Base-by-base conservation (phyloP, 768 basidiomycete genomes). In the Pisolithus microcarpus region DNA sequence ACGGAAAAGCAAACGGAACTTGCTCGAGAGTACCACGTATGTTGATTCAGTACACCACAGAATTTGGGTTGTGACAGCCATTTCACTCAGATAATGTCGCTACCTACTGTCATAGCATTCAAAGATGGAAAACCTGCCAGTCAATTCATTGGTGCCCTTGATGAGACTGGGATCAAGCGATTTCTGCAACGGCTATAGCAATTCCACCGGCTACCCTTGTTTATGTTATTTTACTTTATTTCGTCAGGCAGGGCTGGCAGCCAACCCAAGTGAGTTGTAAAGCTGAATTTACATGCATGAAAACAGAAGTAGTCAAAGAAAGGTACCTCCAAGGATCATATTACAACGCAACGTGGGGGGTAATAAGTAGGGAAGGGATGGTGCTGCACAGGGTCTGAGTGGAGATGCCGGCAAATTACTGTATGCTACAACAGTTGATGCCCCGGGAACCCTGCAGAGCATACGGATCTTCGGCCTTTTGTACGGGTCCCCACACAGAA, bases 401-500 rank as follows among this genome's bases (percentile, higher is more conserved):
- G 39, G 39, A 24, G 19, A 38, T 38, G 46, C 40, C 34, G 11
- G 48, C 30, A 39, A 31, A 38, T 68, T 61, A 85, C 72, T 84
- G 84, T 56, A 86, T 69, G 24, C 72, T 74, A 70, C 84, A 86
- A 53, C 82, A 84, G 46, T 55, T 74, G 51, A 60, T 61, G 57
- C 57, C 72, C n/a, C 77, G 47, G 71, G 77, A 61, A 50, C 75
- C 70, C 64, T 81, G 82, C 49, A 85, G 87, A 23, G 85, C 86
- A 62, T 92, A 98, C 44, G 95, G 95, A 65, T 99, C 95, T 52
- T 95, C 91, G 39, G 81, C 82, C 63, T 87, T 89, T 56, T 82
- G 82, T n/a, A 95, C 84, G 21, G 90, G 85, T 9, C 96, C 96
- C 96, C 96, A 99, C 1, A 99, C 91, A 18, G 89, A 92, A 23